These are phyloP conservation scores for Mortierella hygrophila DNA, from an alignment of 192 early-diverging fungal genomes.

Conservation along the genomic window DNA sequence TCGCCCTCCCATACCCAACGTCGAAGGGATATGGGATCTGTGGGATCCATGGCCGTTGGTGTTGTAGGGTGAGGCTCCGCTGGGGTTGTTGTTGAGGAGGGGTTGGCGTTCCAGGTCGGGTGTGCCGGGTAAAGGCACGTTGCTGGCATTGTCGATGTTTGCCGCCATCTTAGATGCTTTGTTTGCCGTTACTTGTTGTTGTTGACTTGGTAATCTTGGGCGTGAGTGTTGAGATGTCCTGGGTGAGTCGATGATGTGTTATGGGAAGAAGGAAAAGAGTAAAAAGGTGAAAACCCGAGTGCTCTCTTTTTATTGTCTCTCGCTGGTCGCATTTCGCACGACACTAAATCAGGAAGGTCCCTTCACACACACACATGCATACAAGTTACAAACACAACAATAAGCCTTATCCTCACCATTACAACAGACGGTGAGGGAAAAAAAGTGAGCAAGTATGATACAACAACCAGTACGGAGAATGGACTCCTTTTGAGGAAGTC, in stretches of 20 bases:
- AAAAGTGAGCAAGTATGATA: neutral
- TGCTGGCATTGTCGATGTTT: slow-evolving; percentile 5
- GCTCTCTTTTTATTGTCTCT: neutral
- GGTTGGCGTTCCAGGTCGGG: slow-evolving; percentile 52
- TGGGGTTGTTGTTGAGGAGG: slow-evolving; percentile 5
- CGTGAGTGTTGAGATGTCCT: neutral
- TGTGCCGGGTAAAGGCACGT: slow-evolving; percentile 14
- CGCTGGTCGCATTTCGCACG: neutral
- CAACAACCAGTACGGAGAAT: neutral
- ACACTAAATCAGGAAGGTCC: neutral
- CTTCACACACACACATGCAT: neutral
- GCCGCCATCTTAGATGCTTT: neutral
- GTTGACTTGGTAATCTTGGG: neutral
- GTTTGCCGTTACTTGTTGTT: neutral
- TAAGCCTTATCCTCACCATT: too few species aligned
- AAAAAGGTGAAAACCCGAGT: neutral
- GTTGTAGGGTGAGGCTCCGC: neutral
- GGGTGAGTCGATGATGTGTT: neutral
- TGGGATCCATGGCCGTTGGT: slow-evolving; percentile 9
- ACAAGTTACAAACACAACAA: neutral
- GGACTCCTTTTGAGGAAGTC: slow-evolving; percentile 18
- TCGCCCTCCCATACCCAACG: neutral
- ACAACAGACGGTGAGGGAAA: too few species aligned
- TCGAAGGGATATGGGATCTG: slow-evolving; percentile 38
- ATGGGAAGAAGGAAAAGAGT: slow-evolving; percentile 5